Base-by-base conservation (phyloP, 2,329 filamentous ascomycete genomes). In the Diaporthe eres region DNA sequence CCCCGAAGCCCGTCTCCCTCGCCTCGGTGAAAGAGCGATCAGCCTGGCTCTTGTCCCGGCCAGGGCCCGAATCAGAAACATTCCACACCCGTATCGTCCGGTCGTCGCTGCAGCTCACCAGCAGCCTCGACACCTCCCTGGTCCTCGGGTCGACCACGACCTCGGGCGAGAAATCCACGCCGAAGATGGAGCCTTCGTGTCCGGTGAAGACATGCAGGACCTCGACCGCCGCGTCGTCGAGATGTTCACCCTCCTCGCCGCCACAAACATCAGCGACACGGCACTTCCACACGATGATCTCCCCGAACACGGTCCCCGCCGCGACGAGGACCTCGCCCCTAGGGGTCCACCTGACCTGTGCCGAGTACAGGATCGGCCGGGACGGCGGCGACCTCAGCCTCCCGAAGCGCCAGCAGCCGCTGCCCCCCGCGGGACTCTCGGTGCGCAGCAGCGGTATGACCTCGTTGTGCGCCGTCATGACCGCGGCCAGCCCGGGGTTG, bases 21-120 rank as follows among this genome's bases (percentile, higher is more conserved):
- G 85, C 85, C 49, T 82, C 85, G 13, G 80, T 81, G 3, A 84
- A 79, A 19, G 76, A 76, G 19, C 73, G 75, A 5, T 77, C 77
- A 67, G 81, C 78, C 19, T 83, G 75, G 28, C 79, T 80, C 65
- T 34, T 80, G 74, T 77, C 1, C 80, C 78, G 1, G 79, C 80
- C 3, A 82, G 76, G 6, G 81, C 81, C 51, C 87, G 86, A 74
- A 28, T 91, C 88, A 0, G 92, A 92, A 10, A 98, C 91, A 81
- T 98, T 92, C 96, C 97, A 98, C 1, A 98, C 85, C 19, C 94
- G 90, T 31, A 99, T 91, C 0, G 95, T 98, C 70, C 97, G 90
- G 84, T 99, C 97, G 81, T 99, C 97, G 81, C 96, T 98, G 82
- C 97, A 99, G 80, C 94, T 98, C 19, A 93, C 94, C 47, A 99